Conservation (phyloP, 2,329 filamentous ascomycete genomes). For the Lachnellula hyalina region DNA sequence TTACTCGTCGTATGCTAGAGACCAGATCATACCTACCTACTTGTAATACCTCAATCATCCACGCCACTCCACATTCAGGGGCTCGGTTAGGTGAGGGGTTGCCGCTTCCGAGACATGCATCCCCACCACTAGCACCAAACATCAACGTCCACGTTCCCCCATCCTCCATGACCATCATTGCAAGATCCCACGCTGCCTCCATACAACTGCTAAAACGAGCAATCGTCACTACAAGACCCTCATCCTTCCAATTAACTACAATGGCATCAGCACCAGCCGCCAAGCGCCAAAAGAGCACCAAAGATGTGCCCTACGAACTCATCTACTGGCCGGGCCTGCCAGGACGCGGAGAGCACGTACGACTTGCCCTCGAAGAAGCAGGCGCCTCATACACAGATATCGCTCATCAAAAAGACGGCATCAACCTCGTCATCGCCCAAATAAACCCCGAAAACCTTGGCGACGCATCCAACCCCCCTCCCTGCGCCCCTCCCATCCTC, state of each 20-base stretch:
- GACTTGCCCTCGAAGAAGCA: slow-evolving; percentile 66
- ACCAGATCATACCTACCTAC: too few species aligned
- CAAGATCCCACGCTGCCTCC: background rate
- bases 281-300: slow-evolving; percentile 38
- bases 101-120: too few species aligned
- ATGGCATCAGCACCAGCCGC: slow-evolving; percentile 11
- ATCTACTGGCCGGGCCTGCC: slow-evolving; percentile 42
- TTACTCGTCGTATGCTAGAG: too few species aligned
- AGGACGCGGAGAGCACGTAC: slow-evolving; percentile 69
- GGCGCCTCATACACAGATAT: slow-evolving; percentile 60
- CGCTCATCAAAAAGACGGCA: slow-evolving; percentile 46
- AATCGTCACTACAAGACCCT: background rate
- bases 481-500: slow-evolving; percentile 63
- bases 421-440: slow-evolving; percentile 43
- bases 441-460: slow-evolving; percentile 42
- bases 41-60: too few species aligned
- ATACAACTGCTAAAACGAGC: background rate
- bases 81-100: too few species aligned
- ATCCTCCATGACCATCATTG: background rate
- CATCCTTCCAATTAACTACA: background rate
- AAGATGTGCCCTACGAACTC: slow-evolving; percentile 33
- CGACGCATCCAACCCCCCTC: slow-evolving; percentile 55
- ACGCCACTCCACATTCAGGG: too few species aligned
- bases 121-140: background rate
- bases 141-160: background rate